These are phyloP conservation scores for Rhipidocladum racemiflorum DNA, from an alignment of 176 grass and related monocot species.

Conservation along the genomic window DNA sequence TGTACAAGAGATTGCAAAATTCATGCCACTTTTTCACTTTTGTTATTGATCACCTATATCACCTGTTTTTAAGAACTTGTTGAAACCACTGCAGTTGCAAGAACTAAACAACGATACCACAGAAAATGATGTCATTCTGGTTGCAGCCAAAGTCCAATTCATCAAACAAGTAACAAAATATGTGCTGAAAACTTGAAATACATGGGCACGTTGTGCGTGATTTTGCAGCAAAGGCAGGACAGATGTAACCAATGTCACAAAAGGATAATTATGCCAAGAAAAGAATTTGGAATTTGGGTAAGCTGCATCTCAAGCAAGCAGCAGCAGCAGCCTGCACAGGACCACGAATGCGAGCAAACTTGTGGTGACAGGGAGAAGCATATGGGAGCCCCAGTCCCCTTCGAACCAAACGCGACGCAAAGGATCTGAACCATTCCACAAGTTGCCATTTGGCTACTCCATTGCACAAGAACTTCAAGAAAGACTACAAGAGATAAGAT, in stretches of 20 bases:
- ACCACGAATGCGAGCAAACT: background rate
- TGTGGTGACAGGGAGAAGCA: background rate
- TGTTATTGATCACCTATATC: background rate
- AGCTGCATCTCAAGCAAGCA: background rate
- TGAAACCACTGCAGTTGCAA: background rate
- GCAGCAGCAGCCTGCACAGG: background rate
- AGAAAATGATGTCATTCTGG: too few relatives aligned
- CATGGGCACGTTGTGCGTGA: background rate
- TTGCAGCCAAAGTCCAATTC: too few relatives aligned
- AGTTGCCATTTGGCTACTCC: slow-evolving; percentile 22
- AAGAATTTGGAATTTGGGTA: slow-evolving; percentile 19
- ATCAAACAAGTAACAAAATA: background rate
- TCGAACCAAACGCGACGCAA: background rate
- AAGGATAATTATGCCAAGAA: background rate
- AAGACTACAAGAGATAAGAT: slow-evolving; percentile 7
- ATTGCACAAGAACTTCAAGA: background rate
- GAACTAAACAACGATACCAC: too few relatives aligned
- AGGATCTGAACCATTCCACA: background rate
- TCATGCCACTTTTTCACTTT: background rate
- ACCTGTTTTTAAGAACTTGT: background rate
- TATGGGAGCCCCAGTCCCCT: background rate
- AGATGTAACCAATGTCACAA: background rate
- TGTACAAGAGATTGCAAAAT: background rate
- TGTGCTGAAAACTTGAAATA: background rate
- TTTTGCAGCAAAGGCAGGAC: background rate